These are phyloP conservation scores for Clavispora vitiphila DNA, from an alignment of 805 yeast genomes.

Conservation along the genomic window DNA sequence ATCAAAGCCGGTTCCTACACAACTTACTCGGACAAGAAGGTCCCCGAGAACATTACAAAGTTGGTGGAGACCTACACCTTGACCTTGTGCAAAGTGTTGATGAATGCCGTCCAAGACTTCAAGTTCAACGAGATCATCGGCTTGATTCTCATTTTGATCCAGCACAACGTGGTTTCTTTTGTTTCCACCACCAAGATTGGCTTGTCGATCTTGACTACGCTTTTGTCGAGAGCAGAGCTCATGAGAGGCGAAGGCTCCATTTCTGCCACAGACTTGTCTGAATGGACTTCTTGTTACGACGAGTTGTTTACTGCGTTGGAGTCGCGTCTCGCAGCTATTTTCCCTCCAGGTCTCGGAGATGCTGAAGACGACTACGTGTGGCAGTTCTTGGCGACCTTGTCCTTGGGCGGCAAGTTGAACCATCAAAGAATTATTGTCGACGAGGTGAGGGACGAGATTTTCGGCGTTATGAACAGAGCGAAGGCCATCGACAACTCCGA, in stretches of 20 bases:
- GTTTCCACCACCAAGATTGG: constrained; percentile 74
- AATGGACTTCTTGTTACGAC: constrained; percentile 81
- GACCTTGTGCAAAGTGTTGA: constrained; percentile 78
- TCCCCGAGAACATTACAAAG: constrained; percentile 51
- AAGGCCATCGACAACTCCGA: constrained; percentile 54
- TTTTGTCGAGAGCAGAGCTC: constrained; percentile 86
- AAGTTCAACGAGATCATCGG: constrained; percentile 75
- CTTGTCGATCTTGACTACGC: constrained; percentile 79
- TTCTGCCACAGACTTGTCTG: constrained; percentile 51
- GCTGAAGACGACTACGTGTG: constrained; percentile 74
- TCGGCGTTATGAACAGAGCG: constrained; percentile 78
- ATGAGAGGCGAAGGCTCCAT: constrained; percentile 75
- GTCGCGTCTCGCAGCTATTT: constrained; percentile 68
- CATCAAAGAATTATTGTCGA: constrained; percentile 94
- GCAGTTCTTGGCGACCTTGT: constrained; percentile 94
- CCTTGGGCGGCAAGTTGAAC: constrained; percentile 82
- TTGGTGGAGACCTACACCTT: constrained; percentile 74
- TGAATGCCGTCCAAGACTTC: constrained; percentile 77
- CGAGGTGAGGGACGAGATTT: constrained; percentile 88
- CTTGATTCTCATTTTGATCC: constrained; percentile 62
- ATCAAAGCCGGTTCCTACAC: constrained; percentile 76
- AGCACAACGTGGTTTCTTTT: constrained; percentile 66
- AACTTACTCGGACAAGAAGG: constrained; percentile 45
- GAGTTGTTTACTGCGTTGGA: constrained; percentile 74
- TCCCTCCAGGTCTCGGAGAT: constrained; percentile 62